Conservation (phyloP, 2,329 filamentous ascomycete species). For the Colletotrichum orbiculare region DNA sequence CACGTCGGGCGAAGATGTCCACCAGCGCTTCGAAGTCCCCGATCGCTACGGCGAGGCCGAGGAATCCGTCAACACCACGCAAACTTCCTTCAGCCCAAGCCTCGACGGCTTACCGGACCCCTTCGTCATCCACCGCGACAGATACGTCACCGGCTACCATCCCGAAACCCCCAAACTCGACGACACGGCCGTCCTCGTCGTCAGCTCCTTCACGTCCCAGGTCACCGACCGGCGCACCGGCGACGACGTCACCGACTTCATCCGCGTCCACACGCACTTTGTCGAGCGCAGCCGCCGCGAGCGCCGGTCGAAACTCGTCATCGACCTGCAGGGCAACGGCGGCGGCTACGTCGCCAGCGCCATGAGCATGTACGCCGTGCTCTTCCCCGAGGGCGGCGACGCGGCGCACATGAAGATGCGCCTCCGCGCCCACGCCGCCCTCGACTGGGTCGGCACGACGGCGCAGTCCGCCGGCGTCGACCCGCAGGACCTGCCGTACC, state of each 20-base stretch:
- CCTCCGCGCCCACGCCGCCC: conserved; percentile 24
- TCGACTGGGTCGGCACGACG: conserved; percentile 29
- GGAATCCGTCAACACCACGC: background rate
- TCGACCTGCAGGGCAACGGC: conserved; percentile 71
- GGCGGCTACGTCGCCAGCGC: conserved; percentile 57
- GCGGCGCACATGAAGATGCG: conserved; percentile 30
- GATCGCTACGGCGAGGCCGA: background rate
- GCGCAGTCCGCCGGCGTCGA: background rate
- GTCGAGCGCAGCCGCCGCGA: conserved; percentile 56
- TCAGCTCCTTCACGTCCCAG: conserved; percentile 25
- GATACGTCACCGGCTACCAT: conserved; percentile 32
- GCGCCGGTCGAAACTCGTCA: conserved; percentile 68
- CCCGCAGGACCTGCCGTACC: conserved; percentile 10
- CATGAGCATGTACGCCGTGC: conserved; percentile 21
- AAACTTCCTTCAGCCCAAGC: background rate
- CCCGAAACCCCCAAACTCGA: conserved; percentile 1
- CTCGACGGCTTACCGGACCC: conserved; percentile 30
- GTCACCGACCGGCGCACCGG: background rate
- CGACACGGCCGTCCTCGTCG: conserved; percentile 32
- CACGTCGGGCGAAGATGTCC: conserved; percentile 23
- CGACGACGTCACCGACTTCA: conserved; percentile 18
- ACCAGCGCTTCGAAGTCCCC: conserved; percentile 31
- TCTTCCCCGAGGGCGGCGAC: conserved; percentile 24
- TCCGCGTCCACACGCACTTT: conserved; percentile 45
- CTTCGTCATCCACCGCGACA: conserved; percentile 23